Evolutionary conservation across 768 basidiomycete species (phyloP).

Genomic region (Phlegmacium glaucopus): DNA sequence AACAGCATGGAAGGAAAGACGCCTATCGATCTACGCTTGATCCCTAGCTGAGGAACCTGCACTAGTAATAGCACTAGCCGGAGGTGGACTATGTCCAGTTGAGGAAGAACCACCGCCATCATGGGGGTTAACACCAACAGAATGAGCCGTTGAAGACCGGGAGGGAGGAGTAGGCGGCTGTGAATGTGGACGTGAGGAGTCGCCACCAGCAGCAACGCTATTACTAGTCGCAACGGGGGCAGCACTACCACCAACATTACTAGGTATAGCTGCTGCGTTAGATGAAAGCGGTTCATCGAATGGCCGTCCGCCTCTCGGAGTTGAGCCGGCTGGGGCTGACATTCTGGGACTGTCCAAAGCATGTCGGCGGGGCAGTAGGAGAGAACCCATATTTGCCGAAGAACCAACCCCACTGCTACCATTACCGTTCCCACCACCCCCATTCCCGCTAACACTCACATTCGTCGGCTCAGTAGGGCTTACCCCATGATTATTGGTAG

Average conservation of each 20-base stretch:
- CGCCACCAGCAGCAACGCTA: neutral
- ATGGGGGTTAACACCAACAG: no score
- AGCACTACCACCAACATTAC: slow-evolving; percentile 1
- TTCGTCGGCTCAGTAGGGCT: no score
- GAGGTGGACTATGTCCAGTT: neutral
- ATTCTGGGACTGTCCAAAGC: slow-evolving; percentile 2
- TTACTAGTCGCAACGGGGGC: neutral
- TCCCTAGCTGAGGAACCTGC: no score
- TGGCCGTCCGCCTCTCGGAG: slow-evolving; percentile 12
- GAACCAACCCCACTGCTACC: neutral
- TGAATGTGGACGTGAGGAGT: neutral
- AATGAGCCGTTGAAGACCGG: no score
- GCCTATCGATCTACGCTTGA: neutral
- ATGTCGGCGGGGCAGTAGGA: neutral
- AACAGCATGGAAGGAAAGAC: neutral
- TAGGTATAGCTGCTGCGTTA: slow-evolving; percentile 1
- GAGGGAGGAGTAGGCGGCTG: no score
- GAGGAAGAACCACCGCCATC: no score
- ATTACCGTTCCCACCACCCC: slow-evolving; percentile 5
- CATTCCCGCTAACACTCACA: no score
- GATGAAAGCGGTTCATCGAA: slow-evolving; percentile 9
- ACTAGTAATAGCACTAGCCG: neutral
- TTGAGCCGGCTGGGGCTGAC: slow-evolving; percentile 11
- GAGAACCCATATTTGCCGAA: slow-evolving; percentile 1
- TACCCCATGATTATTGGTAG: no score